A percentile compares a stretch with the other conserved stretches of the same genome.
Evolutionary conservation across 208 protist species (phyloP).

Genomic region (Trypanosoma lewisi): DNA sequence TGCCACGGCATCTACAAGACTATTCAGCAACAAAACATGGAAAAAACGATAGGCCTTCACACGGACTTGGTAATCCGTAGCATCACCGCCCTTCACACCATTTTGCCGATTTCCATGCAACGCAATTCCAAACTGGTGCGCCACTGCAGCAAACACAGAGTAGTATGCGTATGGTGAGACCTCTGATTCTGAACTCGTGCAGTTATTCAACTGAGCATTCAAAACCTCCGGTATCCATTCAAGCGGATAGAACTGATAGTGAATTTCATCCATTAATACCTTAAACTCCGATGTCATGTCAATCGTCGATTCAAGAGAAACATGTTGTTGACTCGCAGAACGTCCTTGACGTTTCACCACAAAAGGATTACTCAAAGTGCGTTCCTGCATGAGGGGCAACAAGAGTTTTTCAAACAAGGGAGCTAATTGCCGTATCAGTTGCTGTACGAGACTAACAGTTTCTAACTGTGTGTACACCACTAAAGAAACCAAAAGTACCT

Average conservation of each 20-base stretch:
- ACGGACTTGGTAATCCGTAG: slow-evolving; percentile 8
- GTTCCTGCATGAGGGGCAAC: slow-evolving; percentile 17
- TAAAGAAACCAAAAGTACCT: slow-evolving; percentile 71
- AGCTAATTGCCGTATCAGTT: slow-evolving; percentile 57
- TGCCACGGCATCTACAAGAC: slow-evolving; percentile 38
- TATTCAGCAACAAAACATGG: slow-evolving; percentile 40
- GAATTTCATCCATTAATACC: slow-evolving; percentile 60
- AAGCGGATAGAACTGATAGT: slow-evolving; percentile 81
- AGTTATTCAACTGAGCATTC: slow-evolving; percentile 11
- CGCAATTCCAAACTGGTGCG: slow-evolving; percentile 56
- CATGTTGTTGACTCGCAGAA: not conserved
- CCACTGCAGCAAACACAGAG: slow-evolving; percentile 73
- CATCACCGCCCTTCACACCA: slow-evolving; percentile 23
- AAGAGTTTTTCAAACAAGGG: slow-evolving; percentile 54
- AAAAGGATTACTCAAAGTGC: slow-evolving; percentile 9
- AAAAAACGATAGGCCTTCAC: slow-evolving; percentile 46
- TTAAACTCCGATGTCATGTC: slow-evolving; percentile 56
- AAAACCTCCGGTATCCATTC: slow-evolving; percentile 72
- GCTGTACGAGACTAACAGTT: slow-evolving; percentile 59
- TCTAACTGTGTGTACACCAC: slow-evolving; percentile 75
- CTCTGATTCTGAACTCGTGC: slow-evolving; percentile 1
- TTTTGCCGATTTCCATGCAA: slow-evolving; percentile 37
- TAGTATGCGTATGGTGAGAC: slow-evolving; percentile 32
- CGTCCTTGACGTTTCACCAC: not conserved
- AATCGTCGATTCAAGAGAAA: not conserved